Conservation (phyloP, 1,284 basidiomycete species). For the Sphaerobolus stellatus region DNA sequence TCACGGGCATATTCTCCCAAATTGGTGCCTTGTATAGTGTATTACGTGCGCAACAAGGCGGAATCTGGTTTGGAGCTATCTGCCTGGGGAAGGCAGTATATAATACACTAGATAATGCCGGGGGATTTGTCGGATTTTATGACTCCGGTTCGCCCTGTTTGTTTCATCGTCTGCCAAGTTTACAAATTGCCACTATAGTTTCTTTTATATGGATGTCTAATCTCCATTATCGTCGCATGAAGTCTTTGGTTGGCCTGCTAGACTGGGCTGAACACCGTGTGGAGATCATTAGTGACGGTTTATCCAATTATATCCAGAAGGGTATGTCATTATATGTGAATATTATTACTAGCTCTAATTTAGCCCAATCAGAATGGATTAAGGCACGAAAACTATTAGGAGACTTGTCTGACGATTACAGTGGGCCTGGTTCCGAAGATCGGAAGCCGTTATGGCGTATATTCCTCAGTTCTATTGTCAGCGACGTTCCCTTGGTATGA, state of each 20-base stretch:
- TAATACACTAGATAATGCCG: too few species aligned
- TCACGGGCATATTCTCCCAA: constrained; percentile 5
- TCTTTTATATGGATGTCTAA: constrained; percentile 8
- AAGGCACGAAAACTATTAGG: background rate
- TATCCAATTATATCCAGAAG: constrained; percentile 7
- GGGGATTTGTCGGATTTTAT: too few species aligned
- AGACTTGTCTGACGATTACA: constrained; percentile 5
- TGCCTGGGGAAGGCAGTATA: too few species aligned
- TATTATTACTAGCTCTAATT: background rate
- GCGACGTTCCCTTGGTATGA: constrained; percentile 4
- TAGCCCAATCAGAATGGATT: constrained; percentile 3
- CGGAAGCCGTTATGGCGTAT: too few species aligned
- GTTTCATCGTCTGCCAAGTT: too few species aligned
- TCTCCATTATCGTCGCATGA: constrained; percentile 7
- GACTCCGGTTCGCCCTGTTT: too few species aligned
- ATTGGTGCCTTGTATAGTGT: background rate
- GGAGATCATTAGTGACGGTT: constrained; percentile 10
- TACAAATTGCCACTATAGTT: too few species aligned
- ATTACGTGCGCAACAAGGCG: background rate
- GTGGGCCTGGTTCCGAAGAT: background rate
- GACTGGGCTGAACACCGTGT: background rate
- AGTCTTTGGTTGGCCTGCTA: constrained; percentile 2
- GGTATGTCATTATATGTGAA: too few species aligned
- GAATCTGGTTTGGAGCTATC: background rate
- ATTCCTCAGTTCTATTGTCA: too few species aligned